These are phyloP conservation scores for Psilocybe cyanescens DNA, from an alignment of 768 basidiomycete genomes.

Conservation along the genomic window DNA sequence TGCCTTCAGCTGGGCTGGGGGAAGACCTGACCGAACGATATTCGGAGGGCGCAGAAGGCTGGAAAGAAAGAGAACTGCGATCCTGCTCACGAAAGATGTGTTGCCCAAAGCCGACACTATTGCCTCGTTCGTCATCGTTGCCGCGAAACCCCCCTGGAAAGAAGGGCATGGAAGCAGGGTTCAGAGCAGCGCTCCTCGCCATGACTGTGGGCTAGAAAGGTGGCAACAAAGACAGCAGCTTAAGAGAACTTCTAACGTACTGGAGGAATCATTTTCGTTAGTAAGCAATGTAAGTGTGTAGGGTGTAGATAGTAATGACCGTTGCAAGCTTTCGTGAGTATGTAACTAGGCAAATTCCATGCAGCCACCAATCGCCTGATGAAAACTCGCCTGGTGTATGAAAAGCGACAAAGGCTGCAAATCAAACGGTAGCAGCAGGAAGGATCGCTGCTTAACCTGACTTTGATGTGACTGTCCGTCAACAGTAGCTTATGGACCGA, in stretches of 20 bases:
- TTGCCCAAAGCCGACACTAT: slow-evolving; percentile 48
- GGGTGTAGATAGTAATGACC: slow-evolving; percentile 20
- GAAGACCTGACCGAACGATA: slow-evolving; percentile 72
- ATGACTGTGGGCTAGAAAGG: slow-evolving; percentile 44
- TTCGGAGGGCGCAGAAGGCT: slow-evolving; percentile 62
- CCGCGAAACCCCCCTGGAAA: slow-evolving; percentile 71
- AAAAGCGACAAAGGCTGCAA: not conserved
- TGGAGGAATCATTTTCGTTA: slow-evolving; percentile 26
- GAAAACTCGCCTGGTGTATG: slow-evolving; percentile 7
- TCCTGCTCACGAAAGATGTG: slow-evolving; percentile 50
- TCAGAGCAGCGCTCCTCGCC: slow-evolving; percentile 78
- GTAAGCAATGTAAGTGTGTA: slow-evolving; percentile 27
- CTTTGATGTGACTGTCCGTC: slow-evolving; percentile 16
- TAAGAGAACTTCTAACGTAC: slow-evolving; percentile 27
- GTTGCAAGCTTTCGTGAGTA: slow-evolving; percentile 27
- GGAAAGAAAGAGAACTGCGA: slow-evolving; percentile 55
- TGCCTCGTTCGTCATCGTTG: slow-evolving; percentile 56
- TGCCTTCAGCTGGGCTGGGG: slow-evolving; percentile 60
- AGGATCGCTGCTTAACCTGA: not conserved
- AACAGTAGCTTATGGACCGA: not conserved
- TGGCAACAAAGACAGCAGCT: slow-evolving; percentile 43
- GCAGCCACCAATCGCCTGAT: slow-evolving; percentile 30
- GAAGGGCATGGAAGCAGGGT: slow-evolving; percentile 85
- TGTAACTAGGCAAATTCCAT: slow-evolving; percentile 47
- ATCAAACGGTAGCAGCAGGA: not conserved